Conservation (phyloP, 78 protist species). For the Dictyostelium brefeldianum region DNA sequence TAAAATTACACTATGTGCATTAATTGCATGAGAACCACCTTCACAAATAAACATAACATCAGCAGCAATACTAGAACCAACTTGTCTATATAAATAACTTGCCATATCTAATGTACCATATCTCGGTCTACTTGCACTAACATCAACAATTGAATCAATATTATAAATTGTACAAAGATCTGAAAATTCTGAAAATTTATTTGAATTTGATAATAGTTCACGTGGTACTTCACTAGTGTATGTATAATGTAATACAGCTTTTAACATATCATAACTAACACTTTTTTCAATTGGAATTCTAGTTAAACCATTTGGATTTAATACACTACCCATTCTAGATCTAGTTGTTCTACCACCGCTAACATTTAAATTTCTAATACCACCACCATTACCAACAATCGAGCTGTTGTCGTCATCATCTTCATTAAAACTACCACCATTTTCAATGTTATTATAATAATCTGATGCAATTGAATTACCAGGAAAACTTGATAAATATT, state of each 20-base stretch:
- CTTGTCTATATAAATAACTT: conserved; percentile 48
- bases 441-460: not conserved
- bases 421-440: not conserved
- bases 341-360: conserved; percentile 19
- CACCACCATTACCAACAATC: not conserved
- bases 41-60: conserved; percentile 52
- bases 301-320: conserved; percentile 25
- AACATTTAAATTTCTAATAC: not conserved
- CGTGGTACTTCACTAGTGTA: conserved; percentile 69
- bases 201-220: conserved; percentile 12
- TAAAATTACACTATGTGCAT: conserved; percentile 46
- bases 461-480: not conserved
- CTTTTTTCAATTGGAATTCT: conserved; percentile 71
- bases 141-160: conserved; percentile 45
- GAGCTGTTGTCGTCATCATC: not conserved
- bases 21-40: conserved; percentile 5
- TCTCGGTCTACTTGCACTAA: not conserved
- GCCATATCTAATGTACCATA: conserved; percentile 56
- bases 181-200: conserved; percentile 45
- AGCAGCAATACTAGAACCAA: conserved; percentile 13
- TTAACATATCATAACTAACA: conserved; percentile 37
- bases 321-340: conserved; percentile 67
- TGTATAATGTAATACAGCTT: conserved; percentile 19
- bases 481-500: not conserved
- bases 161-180: conserved; percentile 47